Evolutionary conservation across 257 asterid species (phyloP), one percentile per base, ranked within the genome.

Genomic region (Capsicum rhomboideum): DNA sequence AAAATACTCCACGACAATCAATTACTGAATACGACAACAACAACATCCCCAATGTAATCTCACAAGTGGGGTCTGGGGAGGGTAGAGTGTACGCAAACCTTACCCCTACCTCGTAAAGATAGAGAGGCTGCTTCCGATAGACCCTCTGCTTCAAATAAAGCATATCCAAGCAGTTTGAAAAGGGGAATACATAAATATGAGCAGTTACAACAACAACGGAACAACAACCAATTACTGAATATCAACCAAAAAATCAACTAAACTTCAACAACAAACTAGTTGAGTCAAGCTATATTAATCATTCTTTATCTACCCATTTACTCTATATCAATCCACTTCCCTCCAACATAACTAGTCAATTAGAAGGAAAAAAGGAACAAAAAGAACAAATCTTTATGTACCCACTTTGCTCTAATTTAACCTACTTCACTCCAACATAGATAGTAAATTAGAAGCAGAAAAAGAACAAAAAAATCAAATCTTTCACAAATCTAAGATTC

Each of bases 401-500:
- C 82, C 64, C 63, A 50, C 50, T 69, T 42, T 42, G 14, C 56
- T 72, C 2, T 20, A 72, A 6, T 42, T 2, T 0, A 72, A 71
- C 79, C 55, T 54, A 46, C 13, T 46, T 46, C 52, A 40, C 8
- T 40, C 44, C 44, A 40, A 40, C 44, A 40, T 40, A 40, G 5
- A 6, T 40, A 71, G 78, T 37, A 26, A 71, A 13, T 11, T 23
- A 71, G 26, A 11, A 50, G 54, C 5, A 50, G 10, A 49, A 49
- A 2, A 21, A 44, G 40, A 72, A 34, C 40, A 34, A 34, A 34
- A 34, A 34, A 5, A 34, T 34, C 37, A 49, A 75, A 50, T 75
- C 81, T 26, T 23, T 75, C 18, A 84, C 71, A 56, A 79, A 83
- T 85, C 83, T 63, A 31, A 74, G 79, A 85, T 71, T 72, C 82